These are phyloP conservation scores for Auxenochlorella pyrenoidosa DNA, from an alignment of 139 green algal genomes.

Conservation along the genomic window DNA sequence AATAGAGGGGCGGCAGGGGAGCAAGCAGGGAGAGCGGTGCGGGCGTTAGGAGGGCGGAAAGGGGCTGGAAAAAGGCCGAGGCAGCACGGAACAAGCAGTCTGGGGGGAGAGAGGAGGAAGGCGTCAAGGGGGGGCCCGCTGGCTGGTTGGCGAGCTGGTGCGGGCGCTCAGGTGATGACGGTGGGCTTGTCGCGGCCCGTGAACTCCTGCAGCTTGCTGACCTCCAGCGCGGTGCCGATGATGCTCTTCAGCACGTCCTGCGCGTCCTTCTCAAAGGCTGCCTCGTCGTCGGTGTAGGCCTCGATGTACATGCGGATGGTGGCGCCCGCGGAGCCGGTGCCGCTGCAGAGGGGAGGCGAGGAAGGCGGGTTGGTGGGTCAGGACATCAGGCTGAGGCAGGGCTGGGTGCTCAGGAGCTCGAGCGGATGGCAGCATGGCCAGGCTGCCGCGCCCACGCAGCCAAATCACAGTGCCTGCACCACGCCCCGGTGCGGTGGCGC, in stretches of 20 bases:
- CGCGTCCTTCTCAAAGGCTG: constrained; percentile 84
- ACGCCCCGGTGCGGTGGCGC: too few relatives aligned
- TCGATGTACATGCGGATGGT: constrained; percentile 99
- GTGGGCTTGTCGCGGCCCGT: constrained; percentile 96
- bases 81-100: neutral
- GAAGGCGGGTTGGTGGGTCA: too few relatives aligned
- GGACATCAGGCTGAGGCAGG: too few relatives aligned
- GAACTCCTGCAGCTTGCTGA: constrained; percentile 90
- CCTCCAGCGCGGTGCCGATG: constrained; percentile 81
- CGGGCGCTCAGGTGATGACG: constrained; percentile 95
- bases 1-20: too few relatives aligned
- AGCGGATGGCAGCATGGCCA: too few relatives aligned
- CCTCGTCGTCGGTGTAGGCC: constrained; percentile 89
- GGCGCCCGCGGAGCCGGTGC: constrained; percentile 91
- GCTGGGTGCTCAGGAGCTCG: too few relatives aligned
- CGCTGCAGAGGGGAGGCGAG: constrained; percentile 33
- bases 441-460: too few relatives aligned
- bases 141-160: too few relatives aligned
- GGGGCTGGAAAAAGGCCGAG: neutral
- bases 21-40: too few relatives aligned
- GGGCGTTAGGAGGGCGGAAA: too few relatives aligned
- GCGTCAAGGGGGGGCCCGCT: too few relatives aligned
- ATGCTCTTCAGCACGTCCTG: constrained; percentile 80
- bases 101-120: neutral
- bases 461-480: too few relatives aligned